These are phyloP conservation scores for Russula emetica DNA, from an alignment of 768 basidiomycete species.

Conservation along the genomic window DNA sequence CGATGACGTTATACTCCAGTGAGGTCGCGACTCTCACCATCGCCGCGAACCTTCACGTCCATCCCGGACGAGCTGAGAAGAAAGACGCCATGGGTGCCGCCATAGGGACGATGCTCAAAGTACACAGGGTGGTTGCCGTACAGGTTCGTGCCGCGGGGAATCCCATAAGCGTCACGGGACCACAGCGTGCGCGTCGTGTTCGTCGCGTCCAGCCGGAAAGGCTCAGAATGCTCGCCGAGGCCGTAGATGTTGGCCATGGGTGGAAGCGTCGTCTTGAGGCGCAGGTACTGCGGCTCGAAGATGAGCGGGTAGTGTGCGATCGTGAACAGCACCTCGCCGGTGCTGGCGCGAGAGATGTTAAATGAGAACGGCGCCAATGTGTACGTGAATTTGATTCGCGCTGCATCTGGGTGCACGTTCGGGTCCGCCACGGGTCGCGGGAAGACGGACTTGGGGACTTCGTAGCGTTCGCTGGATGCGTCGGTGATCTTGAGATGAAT, in stretches of 20 bases:
- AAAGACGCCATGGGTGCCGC: constrained; percentile 65
- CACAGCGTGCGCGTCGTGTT: constrained; percentile 51
- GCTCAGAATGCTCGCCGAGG: constrained; percentile 67
- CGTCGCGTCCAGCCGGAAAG: constrained; percentile 51
- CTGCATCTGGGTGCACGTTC: constrained; percentile 32
- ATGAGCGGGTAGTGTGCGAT: constrained; percentile 59
- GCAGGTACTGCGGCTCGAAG: constrained; percentile 73
- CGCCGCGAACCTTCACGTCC: constrained; percentile 57
- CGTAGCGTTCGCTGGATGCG: constrained; percentile 47
- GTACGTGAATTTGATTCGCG: constrained; percentile 57
- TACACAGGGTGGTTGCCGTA: constrained; percentile 73
- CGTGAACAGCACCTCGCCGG: constrained; percentile 55
- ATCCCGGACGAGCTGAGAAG: constrained; percentile 69
- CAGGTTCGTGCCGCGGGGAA: constrained; percentile 56
- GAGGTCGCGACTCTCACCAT: constrained; percentile 36
- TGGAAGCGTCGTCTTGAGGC: constrained; percentile 61
- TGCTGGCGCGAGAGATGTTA: constrained; percentile 46
- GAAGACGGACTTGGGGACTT: constrained; percentile 59
- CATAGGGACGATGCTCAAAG: constrained; percentile 58
- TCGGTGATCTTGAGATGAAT: constrained; percentile 65
- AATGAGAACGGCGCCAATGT: constrained; percentile 59
- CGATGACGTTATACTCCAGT: constrained; percentile 73
- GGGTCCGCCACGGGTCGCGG: constrained; percentile 45
- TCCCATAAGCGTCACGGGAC: constrained; percentile 61
- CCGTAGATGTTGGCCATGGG: constrained; percentile 67